Percentiles rank a stretch among this genome's conserved stretches.
phyloP scores from a whole-genome alignment of 1,284 basidiomycete genomes.

The Heterobasidion parviporum region DNA sequence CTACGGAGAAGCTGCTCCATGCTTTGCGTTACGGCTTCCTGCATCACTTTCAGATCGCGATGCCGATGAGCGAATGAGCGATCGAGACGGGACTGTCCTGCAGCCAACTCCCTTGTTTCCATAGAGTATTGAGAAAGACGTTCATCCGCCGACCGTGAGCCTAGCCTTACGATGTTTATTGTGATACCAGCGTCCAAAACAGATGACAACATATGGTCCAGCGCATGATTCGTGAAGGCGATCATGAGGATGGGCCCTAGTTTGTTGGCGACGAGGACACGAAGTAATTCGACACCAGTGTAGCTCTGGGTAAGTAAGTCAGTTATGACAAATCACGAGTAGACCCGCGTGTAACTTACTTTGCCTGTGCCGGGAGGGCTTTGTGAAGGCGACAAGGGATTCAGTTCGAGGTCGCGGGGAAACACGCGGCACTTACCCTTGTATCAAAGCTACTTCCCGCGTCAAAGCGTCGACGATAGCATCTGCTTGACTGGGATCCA shows the following conservation, averaged over 20 bases:
- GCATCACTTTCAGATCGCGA: conserved; percentile 10
- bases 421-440: conserved; percentile 8
- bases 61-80: conserved; percentile 10
- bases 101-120: conserved; percentile 10
- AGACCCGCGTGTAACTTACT: not conserved
- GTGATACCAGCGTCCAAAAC: conserved; percentile 11
- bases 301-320: conserved; percentile 8
- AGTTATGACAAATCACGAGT: too few relatives aligned
- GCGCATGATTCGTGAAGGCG: conserved; percentile 14
- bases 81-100: conserved; percentile 5
- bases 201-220: conserved; percentile 12
- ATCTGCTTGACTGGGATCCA: conserved; percentile 12
- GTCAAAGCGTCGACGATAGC: conserved; percentile 10
- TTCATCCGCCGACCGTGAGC: conserved; percentile 7
- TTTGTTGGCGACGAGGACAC: conserved; percentile 12
- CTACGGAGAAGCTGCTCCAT: conserved; percentile 14
- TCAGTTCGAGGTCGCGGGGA: too few relatives aligned
- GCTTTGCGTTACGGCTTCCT: conserved; percentile 12
- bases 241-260: conserved; percentile 12
- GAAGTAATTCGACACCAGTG: conserved; percentile 14
- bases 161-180: conserved; percentile 8
- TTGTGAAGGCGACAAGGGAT: not conserved
- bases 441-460: conserved; percentile 10
- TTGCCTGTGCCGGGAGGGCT: conserved; percentile 15
- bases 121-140: conserved; percentile 11